Evolutionary conservation across 2,329 filamentous ascomycete genomes (phyloP).

Genomic region (Trichoderma atrobrunneum): DNA sequence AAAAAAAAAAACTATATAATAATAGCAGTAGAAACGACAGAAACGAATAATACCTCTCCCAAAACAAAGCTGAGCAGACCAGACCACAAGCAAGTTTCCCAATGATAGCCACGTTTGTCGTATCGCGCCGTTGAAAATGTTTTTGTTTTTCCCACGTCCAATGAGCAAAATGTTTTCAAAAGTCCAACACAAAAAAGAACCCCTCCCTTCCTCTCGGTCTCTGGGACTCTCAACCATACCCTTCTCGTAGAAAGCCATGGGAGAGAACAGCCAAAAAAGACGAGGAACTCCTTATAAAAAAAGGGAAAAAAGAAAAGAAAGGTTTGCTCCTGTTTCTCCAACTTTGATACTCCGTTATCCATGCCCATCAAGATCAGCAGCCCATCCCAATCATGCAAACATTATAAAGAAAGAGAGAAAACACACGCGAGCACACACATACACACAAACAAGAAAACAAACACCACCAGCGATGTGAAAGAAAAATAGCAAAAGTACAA

Average conservation of each 20-base stretch:
- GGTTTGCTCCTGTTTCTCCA: slow-evolving; percentile 9
- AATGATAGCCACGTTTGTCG: neutral
- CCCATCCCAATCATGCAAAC: slow-evolving; percentile 11
- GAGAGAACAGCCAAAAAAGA: neutral
- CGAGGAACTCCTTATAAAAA: neutral
- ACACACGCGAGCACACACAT: neutral
- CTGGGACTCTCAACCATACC: neutral
- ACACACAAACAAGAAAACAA: too few relatives aligned
- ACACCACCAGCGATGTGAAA: neutral
- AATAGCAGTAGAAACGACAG: neutral
- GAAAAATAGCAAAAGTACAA: neutral
- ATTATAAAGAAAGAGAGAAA: neutral
- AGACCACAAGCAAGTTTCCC: neutral
- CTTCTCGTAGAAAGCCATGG: neutral
- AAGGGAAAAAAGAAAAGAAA: neutral
- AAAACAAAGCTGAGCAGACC: neutral
- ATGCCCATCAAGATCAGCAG: slow-evolving; percentile 4
- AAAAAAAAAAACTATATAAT: neutral
- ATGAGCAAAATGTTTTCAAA: neutral
- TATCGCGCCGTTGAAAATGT: neutral
- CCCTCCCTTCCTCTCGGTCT: neutral
- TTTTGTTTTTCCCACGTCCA: neutral
- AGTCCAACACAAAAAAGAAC: too few relatives aligned
- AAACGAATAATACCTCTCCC: neutral
- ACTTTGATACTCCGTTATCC: slow-evolving; percentile 8